Conservation (phyloP, 2,329 filamentous ascomycete genomes). For the Tolypocladium cylindrosporum region DNA sequence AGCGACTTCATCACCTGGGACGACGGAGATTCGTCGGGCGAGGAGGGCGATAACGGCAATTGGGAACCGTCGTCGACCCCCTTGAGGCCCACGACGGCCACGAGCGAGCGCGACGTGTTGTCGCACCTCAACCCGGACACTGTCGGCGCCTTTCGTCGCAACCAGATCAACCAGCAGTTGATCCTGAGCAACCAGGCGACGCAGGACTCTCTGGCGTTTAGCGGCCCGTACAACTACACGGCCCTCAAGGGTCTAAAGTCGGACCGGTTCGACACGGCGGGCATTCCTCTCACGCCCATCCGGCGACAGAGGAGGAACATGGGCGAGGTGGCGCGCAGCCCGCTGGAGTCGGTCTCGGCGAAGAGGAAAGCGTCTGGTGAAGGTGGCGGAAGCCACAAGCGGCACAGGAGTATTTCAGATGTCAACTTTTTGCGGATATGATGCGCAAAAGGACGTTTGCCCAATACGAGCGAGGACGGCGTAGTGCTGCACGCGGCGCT, state of each 20-base stretch:
- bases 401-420: conserved; percentile 49
- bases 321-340: conserved; percentile 36
- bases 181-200: conserved; percentile 51
- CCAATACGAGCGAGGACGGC: conserved; percentile 37
- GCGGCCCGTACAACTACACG: conserved; percentile 48
- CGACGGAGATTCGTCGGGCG: conserved; percentile 47
- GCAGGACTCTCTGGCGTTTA: conserved; percentile 52
- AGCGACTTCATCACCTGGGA: conserved; percentile 66
- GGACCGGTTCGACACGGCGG: conserved; percentile 55
- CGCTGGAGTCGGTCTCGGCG: conserved; percentile 35
- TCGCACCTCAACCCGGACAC: conserved; percentile 57
- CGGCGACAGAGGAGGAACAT: conserved; percentile 45
- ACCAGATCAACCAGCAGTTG: conserved; percentile 52
- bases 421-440: conserved; percentile 38
- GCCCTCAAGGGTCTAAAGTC: conserved; percentile 54
- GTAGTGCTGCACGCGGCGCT: conserved; percentile 21
- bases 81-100: conserved; percentile 35
- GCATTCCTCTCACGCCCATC: conserved; percentile 57
- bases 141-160: conserved; percentile 69
- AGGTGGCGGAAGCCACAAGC: conserved; percentile 36
- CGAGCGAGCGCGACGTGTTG: conserved; percentile 34
- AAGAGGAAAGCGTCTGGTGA: conserved; percentile 47
- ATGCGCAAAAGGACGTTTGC: conserved; percentile 8
- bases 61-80: conserved; percentile 43
- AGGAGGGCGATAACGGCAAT: conserved; percentile 43